A percentile compares a stretch with the other conserved stretches of the same genome.
Conservation (phyloP, 805 yeast genomes). For the Pichia eremophila region DNA sequence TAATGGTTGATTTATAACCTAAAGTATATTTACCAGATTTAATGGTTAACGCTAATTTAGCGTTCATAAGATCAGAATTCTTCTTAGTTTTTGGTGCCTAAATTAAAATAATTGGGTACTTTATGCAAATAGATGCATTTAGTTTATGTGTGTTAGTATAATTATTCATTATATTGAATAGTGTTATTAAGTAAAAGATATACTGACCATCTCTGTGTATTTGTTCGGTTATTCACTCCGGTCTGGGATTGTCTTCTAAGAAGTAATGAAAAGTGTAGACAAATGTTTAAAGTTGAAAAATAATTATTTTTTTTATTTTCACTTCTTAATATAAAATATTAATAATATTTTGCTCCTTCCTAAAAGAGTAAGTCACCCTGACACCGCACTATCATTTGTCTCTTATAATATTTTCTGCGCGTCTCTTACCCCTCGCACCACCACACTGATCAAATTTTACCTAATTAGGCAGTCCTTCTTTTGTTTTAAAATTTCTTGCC, state of each 20-base stretch:
- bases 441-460: too few relatives aligned
- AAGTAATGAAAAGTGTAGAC: neutral
- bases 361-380: too few relatives aligned
- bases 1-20: constrained; percentile 98
- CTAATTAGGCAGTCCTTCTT: too few relatives aligned
- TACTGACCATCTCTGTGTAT: constrained; percentile 98
- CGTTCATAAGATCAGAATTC: constrained; percentile 88
- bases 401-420: too few relatives aligned
- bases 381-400: too few relatives aligned
- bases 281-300: too few relatives aligned
- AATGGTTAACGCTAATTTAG: constrained; percentile 95
- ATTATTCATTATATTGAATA: neutral
- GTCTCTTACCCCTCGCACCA: too few relatives aligned
- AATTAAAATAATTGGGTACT: neutral
- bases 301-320: too few relatives aligned
- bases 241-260: constrained; percentile 35
- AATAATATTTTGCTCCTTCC: too few relatives aligned
- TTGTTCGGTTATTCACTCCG: constrained; percentile 71
- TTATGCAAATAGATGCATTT: too few relatives aligned
- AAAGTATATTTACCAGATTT: constrained; percentile 99
- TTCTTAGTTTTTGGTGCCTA: constrained; percentile 95
- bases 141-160: constrained; percentile 31
- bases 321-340: too few relatives aligned
- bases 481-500: too few relatives aligned
- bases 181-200: constrained; percentile 22